Evolutionary conservation across 306 rosid genomes (phyloP).

Genomic region (Quercus gilva): DNA sequence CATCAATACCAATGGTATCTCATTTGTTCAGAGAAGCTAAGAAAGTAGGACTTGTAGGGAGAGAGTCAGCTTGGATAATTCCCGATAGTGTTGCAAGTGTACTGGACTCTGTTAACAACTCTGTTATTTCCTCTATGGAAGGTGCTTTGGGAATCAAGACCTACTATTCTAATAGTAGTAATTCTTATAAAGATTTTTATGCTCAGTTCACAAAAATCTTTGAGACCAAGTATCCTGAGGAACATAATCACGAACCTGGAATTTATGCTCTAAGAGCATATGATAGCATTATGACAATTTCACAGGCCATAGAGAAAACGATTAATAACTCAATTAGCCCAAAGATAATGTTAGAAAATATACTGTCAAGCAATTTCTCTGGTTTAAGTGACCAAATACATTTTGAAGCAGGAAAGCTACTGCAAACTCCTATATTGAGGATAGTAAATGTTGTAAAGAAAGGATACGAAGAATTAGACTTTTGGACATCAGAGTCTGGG

Average conservation of each 20-base stretch:
- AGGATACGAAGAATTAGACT: conserved; percentile 45
- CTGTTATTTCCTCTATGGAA: conserved; percentile 47
- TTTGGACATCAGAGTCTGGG: conserved; percentile 43
- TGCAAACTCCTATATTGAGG: conserved; percentile 30
- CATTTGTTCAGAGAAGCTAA: conserved; percentile 56
- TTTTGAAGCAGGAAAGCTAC: conserved; percentile 38
- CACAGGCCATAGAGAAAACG: conserved; percentile 43
- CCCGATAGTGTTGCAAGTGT: conserved; percentile 53
- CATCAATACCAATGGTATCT: conserved; percentile 50
- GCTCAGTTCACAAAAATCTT: conserved; percentile 34
- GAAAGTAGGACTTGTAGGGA: conserved; percentile 41
- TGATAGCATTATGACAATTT: conserved; percentile 48
- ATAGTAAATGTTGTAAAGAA: conserved; percentile 48
- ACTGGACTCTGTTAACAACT: conserved; percentile 41
- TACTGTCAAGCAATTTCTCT: conserved; percentile 29
- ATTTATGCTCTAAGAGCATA: conserved; percentile 59
- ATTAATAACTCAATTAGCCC: conserved; percentile 9
- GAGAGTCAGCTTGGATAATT: conserved; percentile 60
- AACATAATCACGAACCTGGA: conserved; percentile 47
- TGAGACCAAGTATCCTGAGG: conserved; percentile 27
- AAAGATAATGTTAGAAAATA: conserved; percentile 10
- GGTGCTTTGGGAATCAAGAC: conserved; percentile 72
- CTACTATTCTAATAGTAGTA: conserved; percentile 30
- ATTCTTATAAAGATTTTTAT: conserved; percentile 40
- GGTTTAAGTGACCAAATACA: conserved; percentile 57